Conservation (phyloP, 2,329 filamentous ascomycete genomes). For the Aspergillus aculeatinus region DNA sequence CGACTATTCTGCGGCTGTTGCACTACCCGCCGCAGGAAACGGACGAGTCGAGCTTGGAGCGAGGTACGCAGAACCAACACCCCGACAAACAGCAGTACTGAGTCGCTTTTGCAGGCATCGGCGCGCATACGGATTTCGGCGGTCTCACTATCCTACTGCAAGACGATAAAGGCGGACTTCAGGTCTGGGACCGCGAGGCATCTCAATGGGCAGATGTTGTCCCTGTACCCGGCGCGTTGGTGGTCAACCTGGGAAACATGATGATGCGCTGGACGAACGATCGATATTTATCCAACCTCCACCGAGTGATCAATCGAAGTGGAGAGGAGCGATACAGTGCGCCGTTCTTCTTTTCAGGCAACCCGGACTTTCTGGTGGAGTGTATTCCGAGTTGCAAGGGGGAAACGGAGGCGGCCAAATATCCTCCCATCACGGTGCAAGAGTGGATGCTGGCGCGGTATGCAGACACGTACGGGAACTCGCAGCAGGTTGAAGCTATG, state of each 20-base stretch:
- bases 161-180: constrained; percentile 27
- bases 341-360: constrained; percentile 30
- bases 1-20: constrained; percentile 27
- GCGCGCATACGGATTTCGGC: constrained; percentile 36
- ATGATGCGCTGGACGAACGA: constrained; percentile 33
- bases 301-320: constrained; percentile 30
- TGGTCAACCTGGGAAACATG: constrained; percentile 34
- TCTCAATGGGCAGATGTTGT: constrained; percentile 27
- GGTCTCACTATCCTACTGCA: constrained; percentile 35
- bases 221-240: constrained; percentile 25
- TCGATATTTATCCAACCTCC: constrained; percentile 27
- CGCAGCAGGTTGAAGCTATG: constrained; percentile 13
- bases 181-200: constrained; percentile 26
- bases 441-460: constrained; percentile 26
- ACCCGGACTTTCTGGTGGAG: constrained; percentile 25
- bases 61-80: constrained; percentile 6
- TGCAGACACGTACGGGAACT: constrained; percentile 24
- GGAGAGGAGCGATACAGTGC: constrained; percentile 27
- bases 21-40: constrained; percentile 31
- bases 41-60: constrained; percentile 16
- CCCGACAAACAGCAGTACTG: background rate
- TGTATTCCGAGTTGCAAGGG: constrained; percentile 25
- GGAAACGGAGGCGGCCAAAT: constrained; percentile 12
- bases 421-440: constrained; percentile 26
- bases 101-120: constrained; percentile 20